phyloP scores from a whole-genome alignment of 345 rosid species.

The Syzygium jambos region DNA sequence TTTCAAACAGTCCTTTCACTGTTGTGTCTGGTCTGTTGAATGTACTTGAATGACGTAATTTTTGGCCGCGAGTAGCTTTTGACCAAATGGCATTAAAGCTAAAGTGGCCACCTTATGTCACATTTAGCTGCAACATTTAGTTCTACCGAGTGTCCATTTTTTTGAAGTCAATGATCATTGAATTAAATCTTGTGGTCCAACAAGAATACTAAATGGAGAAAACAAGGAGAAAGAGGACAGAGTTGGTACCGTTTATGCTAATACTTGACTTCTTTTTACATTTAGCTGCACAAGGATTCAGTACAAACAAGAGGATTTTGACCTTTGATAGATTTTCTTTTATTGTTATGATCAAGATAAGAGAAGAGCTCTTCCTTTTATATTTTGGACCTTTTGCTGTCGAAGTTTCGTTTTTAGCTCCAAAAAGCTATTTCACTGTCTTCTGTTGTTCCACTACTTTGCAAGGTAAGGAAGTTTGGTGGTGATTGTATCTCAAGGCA shows the following conservation, averaged over 20 bases:
- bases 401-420: neutral
- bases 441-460: neutral
- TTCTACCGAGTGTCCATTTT: neutral
- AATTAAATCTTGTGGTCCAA: neutral
- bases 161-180: neutral
- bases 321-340: neutral
- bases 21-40: neutral
- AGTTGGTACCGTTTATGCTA: neutral
- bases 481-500: neutral
- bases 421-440: neutral
- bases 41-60: neutral
- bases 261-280: neutral
- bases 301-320: neutral
- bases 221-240: neutral
- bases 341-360: neutral
- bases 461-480: neutral
- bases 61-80: neutral
- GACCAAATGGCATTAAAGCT: neutral
- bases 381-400: neutral
- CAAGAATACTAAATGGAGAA: neutral
- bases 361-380: neutral
- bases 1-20: neutral
- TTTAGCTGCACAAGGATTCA: neutral
- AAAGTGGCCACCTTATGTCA: neutral
- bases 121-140: neutral